Evolutionary conservation across 257 asterid genomes (phyloP).

Genomic region (Phtheirospermum japonicum): DNA sequence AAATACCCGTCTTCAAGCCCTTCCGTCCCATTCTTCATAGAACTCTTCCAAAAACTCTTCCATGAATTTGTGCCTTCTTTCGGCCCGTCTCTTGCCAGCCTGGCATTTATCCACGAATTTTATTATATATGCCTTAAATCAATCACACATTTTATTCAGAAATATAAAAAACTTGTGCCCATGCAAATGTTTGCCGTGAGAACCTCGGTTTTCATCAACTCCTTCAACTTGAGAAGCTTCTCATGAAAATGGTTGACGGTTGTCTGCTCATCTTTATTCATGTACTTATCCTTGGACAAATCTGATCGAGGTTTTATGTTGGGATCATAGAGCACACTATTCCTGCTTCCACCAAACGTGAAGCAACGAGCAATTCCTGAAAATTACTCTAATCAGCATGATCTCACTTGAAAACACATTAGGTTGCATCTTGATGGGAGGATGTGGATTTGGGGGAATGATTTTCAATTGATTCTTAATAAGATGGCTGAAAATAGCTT

Average conservation of each 20-base stretch:
- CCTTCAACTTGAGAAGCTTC: slow-evolving; percentile 88
- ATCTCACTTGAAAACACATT: background rate
- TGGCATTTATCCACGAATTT: slow-evolving; percentile 29
- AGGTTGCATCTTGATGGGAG: too few species aligned
- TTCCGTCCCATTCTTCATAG: slow-evolving; percentile 86
- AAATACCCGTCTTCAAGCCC: slow-evolving; percentile 50
- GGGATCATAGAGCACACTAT: slow-evolving; percentile 74
- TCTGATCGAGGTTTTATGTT: slow-evolving; percentile 62
- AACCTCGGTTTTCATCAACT: slow-evolving; percentile 87
- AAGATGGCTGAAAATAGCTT: too few species aligned
- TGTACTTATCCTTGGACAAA: slow-evolving; percentile 76
- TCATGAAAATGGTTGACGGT: slow-evolving; percentile 94
- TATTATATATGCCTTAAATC: background rate
- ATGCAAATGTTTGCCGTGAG: background rate
- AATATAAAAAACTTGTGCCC: background rate
- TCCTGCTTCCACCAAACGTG: slow-evolving; percentile 91
- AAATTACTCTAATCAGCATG: slow-evolving; percentile 13
- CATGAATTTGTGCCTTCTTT: slow-evolving; percentile 86
- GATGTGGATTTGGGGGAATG: too few species aligned
- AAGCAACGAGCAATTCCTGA: slow-evolving; percentile 94
- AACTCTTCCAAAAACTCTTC: slow-evolving; percentile 77
- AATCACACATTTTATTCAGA: background rate
- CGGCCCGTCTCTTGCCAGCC: slow-evolving; percentile 88
- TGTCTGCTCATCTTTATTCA: slow-evolving; percentile 89
- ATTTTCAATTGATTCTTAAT: too few species aligned